Base-by-base conservation (phyloP, 257 asterid genomes). In the Eustoma russellianum region DNA sequence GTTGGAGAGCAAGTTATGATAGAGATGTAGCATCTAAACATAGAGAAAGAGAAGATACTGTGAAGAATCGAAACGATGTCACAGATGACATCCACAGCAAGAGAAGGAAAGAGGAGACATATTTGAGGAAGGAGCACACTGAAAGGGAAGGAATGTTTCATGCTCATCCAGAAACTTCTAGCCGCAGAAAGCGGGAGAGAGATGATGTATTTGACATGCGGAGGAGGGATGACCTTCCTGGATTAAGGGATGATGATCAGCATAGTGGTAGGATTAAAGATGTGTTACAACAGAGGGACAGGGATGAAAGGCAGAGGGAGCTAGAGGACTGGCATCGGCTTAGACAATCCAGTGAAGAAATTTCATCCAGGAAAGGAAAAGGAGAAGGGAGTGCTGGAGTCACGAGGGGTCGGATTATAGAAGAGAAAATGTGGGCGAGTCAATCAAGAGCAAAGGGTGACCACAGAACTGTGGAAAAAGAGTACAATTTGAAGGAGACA, bases 281-380 rank as follows among this genome's bases (percentile, higher is more conserved):
- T 53, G 85, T 57, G 7, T 59, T 74, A 46, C 64, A 72, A 59
- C 81, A 69, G 65, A 86, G 78, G 72, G 96, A 90, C 69, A 82
- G 82, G 60, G 68, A 65, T 64, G 98, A 83, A 59, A 81, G 89
- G 74, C 86, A 62, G 62, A 72, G 91, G 72, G 97, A 83, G 40
- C 87, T 83, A 62, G 95, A 82, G 62, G 98, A 86, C 52, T 80
- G 98, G 91, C 73, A 82, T 65, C 82, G 91, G 71, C 63, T 52
- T 64, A 87, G 84, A 68, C 84, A 71, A 50, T 50, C 75, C 33
- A 83, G 59, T 66, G 95, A 82, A 73, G 94, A 90, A 47, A 53
- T 65, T 63, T 60, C 62, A 33, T 61, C 78, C 5, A 83, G 83
- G 82, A 76, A 84, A 76, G 95, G 80, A 52, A 83, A 89, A 72